phyloP scores from a whole-genome alignment of 257 asterid species.

The Ligustrum vulgare region DNA sequence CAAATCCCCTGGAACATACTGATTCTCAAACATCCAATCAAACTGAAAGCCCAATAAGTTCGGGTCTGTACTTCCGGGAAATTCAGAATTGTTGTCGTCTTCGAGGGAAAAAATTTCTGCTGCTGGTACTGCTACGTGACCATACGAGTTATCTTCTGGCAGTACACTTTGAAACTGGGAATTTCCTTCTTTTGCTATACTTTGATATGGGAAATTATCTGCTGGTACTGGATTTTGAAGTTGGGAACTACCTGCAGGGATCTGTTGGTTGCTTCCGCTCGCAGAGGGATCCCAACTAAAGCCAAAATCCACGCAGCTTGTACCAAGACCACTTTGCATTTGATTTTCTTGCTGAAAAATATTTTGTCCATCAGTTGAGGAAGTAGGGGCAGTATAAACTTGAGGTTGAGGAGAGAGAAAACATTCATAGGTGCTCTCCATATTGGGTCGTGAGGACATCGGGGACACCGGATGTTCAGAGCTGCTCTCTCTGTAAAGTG shows the following conservation, averaged over 20 bases:
- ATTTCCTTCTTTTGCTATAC: conserved; percentile 23
- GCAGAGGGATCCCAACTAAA: conserved; percentile 28
- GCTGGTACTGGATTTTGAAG: conserved; percentile 9
- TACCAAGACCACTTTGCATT: conserved; percentile 26
- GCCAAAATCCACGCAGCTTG: conserved; percentile 29
- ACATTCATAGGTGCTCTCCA: conserved; percentile 25
- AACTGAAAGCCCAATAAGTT: conserved; percentile 29
- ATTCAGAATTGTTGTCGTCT: conserved; percentile 26
- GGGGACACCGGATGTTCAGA: conserved; percentile 24
- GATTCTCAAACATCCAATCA: conserved; percentile 48
- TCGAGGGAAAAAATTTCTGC: conserved; percentile 18
- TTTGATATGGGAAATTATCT: background rate
- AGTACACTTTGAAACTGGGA: conserved; percentile 14
- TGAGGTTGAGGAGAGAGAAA: conserved; percentile 30
- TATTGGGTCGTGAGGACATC: conserved; percentile 26
- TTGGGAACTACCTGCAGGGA: conserved; percentile 25
- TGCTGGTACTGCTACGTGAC: conserved; percentile 17
- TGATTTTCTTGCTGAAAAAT: conserved; percentile 30
- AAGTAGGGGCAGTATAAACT: conserved; percentile 17
- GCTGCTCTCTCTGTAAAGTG: conserved; percentile 24
- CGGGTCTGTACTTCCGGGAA: conserved; percentile 29
- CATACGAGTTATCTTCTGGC: conserved; percentile 16
- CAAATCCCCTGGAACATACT: conserved; percentile 31
- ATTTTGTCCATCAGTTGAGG: conserved; percentile 25
- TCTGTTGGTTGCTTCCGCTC: conserved; percentile 29